These are phyloP conservation scores for Buxus sempervirens DNA, from an alignment of 164 flowering plant genomes.

Conservation along the genomic window DNA sequence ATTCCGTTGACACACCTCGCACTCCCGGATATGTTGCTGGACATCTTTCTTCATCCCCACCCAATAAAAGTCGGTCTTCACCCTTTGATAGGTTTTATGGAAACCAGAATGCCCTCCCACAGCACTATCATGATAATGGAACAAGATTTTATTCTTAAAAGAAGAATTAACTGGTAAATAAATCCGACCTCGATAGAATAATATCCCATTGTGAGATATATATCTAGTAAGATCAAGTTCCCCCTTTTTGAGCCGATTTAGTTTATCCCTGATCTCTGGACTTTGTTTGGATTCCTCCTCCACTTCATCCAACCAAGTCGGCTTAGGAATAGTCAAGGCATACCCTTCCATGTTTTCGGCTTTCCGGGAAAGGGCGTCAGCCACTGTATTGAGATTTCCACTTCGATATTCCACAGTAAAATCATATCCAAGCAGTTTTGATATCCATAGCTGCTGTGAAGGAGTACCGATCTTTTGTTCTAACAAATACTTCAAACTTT, in stretches of 20 bases:
- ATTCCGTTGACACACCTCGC: background rate
- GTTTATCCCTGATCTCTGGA: background rate
- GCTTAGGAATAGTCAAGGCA: background rate
- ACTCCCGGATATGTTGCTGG: background rate
- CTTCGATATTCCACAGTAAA: background rate
- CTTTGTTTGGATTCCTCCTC: background rate
- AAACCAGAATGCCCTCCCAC: background rate
- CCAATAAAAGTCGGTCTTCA: background rate
- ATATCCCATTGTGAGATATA: background rate
- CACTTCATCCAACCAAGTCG: background rate
- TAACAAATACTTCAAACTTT: slow-evolving; percentile 5
- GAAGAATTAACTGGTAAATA: background rate
- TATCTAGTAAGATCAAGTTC: background rate
- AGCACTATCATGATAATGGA: background rate
- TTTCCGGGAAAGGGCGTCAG: slow-evolving; percentile 5
- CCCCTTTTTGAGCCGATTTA: background rate
- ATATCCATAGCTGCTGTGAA: slow-evolving; percentile 8
- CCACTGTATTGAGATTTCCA: background rate
- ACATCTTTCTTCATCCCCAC: background rate
- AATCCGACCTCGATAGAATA: background rate
- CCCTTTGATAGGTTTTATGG: background rate
- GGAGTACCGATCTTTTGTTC: background rate
- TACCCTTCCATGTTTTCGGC: no score
- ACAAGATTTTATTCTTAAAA: background rate
- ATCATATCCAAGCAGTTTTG: background rate